phyloP scores from a whole-genome alignment of 768 basidiomycete species.

The Pleurotus sapidus region DNA sequence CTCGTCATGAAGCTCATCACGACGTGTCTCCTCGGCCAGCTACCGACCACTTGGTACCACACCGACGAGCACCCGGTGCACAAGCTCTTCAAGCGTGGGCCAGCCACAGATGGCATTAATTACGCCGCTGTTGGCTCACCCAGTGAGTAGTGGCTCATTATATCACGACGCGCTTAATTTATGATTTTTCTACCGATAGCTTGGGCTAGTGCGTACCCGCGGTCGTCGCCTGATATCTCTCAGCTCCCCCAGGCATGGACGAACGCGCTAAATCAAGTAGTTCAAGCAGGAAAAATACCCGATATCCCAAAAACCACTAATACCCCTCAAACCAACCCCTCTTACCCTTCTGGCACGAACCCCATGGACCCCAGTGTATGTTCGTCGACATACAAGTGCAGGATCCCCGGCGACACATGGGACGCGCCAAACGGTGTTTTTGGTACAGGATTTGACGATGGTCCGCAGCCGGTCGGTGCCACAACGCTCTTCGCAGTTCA shows the following conservation, averaged over 20 bases:
- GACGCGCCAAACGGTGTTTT: slow-evolving; percentile 72
- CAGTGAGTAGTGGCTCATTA: slow-evolving; percentile 32
- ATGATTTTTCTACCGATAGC: slow-evolving; percentile 27
- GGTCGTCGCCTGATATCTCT: slow-evolving; percentile 39
- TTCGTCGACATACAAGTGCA: slow-evolving; percentile 74
- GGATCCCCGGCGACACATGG: slow-evolving; percentile 60
- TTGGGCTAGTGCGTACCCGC: slow-evolving; percentile 65
- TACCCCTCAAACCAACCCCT: slow-evolving; percentile 32
- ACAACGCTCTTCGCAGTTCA: slow-evolving; percentile 2
- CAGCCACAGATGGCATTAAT: slow-evolving; percentile 38
- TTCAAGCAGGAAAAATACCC: slow-evolving; percentile 71
- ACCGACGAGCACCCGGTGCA: slow-evolving; percentile 55
- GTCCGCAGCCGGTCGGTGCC: slow-evolving; percentile 49
- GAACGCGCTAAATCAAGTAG: slow-evolving; percentile 65
- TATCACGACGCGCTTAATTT: neutral
- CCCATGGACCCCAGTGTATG: slow-evolving; percentile 57
- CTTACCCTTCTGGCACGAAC: slow-evolving; percentile 43
- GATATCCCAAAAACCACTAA: slow-evolving; percentile 50
- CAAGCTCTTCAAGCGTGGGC: slow-evolving; percentile 56
- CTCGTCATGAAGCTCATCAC: slow-evolving; percentile 25
- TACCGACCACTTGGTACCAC: slow-evolving; percentile 60
- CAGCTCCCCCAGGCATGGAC: slow-evolving; percentile 68
- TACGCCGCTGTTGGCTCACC: slow-evolving; percentile 61
- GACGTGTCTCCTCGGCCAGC: slow-evolving; percentile 23
- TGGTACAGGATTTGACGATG: slow-evolving; percentile 77